Percentiles rank a stretch among this genome's conserved stretches.
phyloP scores from a whole-genome alignment of 768 basidiomycete genomes.

The Hydnomerulius pinastri region DNA sequence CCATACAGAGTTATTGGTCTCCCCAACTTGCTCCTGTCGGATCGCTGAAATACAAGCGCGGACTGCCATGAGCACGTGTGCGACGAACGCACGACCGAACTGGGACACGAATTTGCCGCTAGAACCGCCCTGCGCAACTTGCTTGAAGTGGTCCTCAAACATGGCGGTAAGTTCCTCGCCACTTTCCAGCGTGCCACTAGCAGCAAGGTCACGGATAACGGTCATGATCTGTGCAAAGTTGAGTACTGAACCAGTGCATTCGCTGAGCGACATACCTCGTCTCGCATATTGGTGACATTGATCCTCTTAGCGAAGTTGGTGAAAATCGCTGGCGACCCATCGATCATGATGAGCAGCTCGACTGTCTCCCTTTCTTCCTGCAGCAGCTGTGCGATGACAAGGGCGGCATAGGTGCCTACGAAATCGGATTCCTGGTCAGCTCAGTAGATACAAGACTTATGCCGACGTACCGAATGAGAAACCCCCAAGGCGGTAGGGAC shows the following conservation, averaged over 20 bases:
- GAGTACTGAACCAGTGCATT: too few relatives aligned
- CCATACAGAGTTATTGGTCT: neutral
- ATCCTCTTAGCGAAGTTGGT: neutral
- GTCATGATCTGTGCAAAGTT: neutral
- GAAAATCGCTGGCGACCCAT: neutral
- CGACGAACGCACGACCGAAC: neutral
- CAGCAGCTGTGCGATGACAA: neutral
- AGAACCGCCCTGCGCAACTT: neutral
- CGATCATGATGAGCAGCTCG: neutral
- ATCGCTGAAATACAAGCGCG: neutral
- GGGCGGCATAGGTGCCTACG: neutral
- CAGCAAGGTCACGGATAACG: neutral
- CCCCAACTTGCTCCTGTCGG: neutral
- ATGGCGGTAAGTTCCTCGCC: neutral
- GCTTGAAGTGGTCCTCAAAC: neutral
- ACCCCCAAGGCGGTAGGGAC: conserved; percentile 24
- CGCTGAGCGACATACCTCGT: too few relatives aligned
- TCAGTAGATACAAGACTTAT: neutral
- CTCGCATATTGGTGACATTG: neutral
- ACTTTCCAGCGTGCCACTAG: neutral
- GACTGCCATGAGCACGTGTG: neutral
- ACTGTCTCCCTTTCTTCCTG: neutral
- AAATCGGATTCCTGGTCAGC: neutral
- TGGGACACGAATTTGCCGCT: neutral
- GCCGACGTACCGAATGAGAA: conserved; percentile 1